Base-by-base conservation (phyloP, 306 rosid genomes). In the Trifolium fragiferum region DNA sequence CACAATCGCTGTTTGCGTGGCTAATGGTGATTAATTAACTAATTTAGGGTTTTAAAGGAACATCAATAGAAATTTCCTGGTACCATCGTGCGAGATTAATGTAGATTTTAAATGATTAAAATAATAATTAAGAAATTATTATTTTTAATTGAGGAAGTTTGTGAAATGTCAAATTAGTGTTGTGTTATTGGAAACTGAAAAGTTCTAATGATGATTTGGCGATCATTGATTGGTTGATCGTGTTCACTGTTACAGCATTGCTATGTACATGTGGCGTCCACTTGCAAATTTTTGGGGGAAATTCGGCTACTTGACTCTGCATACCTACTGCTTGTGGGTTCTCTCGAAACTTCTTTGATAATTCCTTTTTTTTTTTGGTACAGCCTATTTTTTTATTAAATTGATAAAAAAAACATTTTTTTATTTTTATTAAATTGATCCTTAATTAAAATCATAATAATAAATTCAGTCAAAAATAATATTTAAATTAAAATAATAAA, bases 51-150 rank as follows among this genome's bases (percentile, higher is more conserved):
- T 61, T 53, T 53, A 15, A 32, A 40, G 11, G 58, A 27, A 7
- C 20, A 3, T 51, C n/a, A 18, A 3, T 0, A 9, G 86, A 53
- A 82, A 73, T 33, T 82, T 78, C 86, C 41, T 35, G 74, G 80
- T 62, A 78, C 74, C 11, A 59, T 77, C 82, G 57, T 62, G 66
- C 12, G 27, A 10, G 64, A 70, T 49, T 18, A 4, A 9, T 6
- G 10, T 8, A 1, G 20, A 23, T 59, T 59, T 74, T 19, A 41
- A 61, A 14, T 62, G 2, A 51, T 13, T 57, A 14, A 25, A 23
- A 21, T 4, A 30, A 4, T 30, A 38, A 20, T 30, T 10, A 7
- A 12, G 1, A 4, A 3, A 10, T 8, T 3, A 11, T 7, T 37
- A 5, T 37, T 7, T 7, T 37, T 37, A 37, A 37, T 37, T 7